Evolutionary conservation across 2,329 filamentous ascomycete genomes (phyloP), one percentile per base, ranked within the genome.

Genomic region (Colletotrichum nymphaeae): DNA sequence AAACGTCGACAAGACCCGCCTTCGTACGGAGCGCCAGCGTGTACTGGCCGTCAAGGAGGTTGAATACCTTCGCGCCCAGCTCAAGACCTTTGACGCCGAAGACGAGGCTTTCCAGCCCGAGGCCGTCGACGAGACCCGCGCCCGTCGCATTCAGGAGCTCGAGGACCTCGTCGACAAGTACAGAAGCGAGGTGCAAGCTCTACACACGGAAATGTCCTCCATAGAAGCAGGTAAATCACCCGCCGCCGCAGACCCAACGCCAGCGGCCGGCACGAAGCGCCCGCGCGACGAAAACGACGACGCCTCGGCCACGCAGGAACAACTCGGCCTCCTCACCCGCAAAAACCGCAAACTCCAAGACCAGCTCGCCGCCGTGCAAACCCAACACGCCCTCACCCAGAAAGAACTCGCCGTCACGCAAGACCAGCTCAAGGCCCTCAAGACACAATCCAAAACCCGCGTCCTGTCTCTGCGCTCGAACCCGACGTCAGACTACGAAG

Each of bases 391-490:
- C 35, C 84, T 97, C 42, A 86, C 97, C 8, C 90, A 94, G 78
- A 92, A 92, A 74, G 95, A 97, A 78, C 88, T 97, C 59, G 88
- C 92, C 53, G 93, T 95, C 12, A 87, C 89, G 69, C 88, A 91
- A 72, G 90, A 93, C 37, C 95, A 98, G 79, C 90, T 98, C 28
- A 88, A 89, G 59, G 86, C 87, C 1, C 89, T 89, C 6, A 88
- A 89, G 74, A 88, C 92, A 63, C 90, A 92, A 22, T 93, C 91
- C 35, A 92, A 93, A 75, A 97, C 93, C 4, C 94, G 97, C 46
- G 88, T 98, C 60, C 89, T 99, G 30, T 93, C 97, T 67, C 87
- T 98, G 16, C 93, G 95, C 71, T 92, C 93, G n/a, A 99, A 99
- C 81, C 97, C 97, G 0, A 98, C 97, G 0, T 91, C 95, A 0